Evolutionary conservation across 2,329 filamentous ascomycete species (phyloP).

Genomic region (Fusarium sp.): DNA sequence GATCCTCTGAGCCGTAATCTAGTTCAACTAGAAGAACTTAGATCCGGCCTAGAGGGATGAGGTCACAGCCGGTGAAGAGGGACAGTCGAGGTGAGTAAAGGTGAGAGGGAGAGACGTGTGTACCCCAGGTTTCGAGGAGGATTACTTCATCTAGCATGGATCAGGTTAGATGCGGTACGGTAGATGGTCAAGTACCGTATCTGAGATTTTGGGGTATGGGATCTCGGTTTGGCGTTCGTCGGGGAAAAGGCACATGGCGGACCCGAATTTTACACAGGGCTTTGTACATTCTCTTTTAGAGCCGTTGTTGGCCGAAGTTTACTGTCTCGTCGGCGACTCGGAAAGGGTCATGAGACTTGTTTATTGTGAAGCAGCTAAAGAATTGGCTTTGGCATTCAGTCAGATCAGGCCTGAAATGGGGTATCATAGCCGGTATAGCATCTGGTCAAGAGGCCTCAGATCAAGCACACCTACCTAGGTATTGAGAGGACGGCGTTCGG

Average conservation of each 20-base stretch:
- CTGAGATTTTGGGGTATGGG: constrained; percentile 1
- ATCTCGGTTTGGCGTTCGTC: background rate
- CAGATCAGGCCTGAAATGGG: background rate
- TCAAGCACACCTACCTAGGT: background rate
- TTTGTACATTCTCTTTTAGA: background rate
- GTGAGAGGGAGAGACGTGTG: constrained; percentile 2
- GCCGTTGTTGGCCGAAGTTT: background rate
- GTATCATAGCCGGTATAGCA: background rate
- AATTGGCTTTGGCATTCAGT: background rate
- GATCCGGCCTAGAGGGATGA: constrained; percentile 7
- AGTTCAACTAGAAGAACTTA: background rate
- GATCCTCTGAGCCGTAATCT: background rate
- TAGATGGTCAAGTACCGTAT: background rate
- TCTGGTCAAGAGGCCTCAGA: background rate
- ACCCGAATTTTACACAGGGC: background rate
- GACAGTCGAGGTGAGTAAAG: constrained; percentile 19
- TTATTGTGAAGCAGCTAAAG: background rate
- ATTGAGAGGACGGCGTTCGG: constrained; percentile 47
- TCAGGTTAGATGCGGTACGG: constrained; percentile 5
- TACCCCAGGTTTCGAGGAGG: constrained; percentile 24
- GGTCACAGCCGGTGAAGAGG: background rate
- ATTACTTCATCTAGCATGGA: constrained; percentile 9
- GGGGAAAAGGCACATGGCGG: background rate
- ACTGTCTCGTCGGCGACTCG: background rate
- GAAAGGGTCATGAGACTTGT: background rate